Base-by-base conservation (phyloP, 768 basidiomycete genomes). In the Russula olivacea region DNA sequence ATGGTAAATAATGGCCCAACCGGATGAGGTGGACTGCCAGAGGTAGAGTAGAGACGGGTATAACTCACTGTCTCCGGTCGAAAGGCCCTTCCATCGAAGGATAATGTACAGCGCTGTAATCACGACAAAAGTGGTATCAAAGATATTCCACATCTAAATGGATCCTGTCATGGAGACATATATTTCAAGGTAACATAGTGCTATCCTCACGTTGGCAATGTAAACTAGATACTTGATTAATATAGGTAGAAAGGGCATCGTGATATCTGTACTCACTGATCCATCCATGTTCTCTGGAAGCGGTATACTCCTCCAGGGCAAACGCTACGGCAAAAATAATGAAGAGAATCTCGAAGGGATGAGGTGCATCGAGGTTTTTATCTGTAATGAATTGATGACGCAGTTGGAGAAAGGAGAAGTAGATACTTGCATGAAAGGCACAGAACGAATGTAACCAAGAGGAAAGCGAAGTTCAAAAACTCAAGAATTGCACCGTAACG, bases 211-310 rank as follows among this genome's bases (percentile, higher is more conserved):
- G 70, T 91, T 93, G 23, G 91, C 89, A 48, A 91, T 83, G 72
- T 94, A 94, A 58, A 94, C 91, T 81, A 67, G 25, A 49, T 14
- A 51, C 28, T 57, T 66, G 21, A 61, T 65, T 53, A 59, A 61
- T 43, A 36, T 23, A 40, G 21, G 25, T 17, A 41, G 43, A 25
- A 21, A 52, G 48, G 36, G 38, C 14, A 17, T 59, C 34, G 55
- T 60, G 50, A 53, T 34, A 25, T 54, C 38, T 25, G 41, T 59
- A 79, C 91, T 75, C 69, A 92, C 91, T 86, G 50, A 82, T 81
- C 90, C 89, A 93, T 28, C 93, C 92, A 69, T 94, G 86, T 72
- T 94, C 91, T 55, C 83, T 90, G 1, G 88, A 83, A 5, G 91
- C 83, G 0, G 93, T 92, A 71, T 95, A 94, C 73, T 96, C 93